Base-by-base conservation (phyloP, 176 grass and related monocot genomes). In the Oryza brachyantha region DNA sequence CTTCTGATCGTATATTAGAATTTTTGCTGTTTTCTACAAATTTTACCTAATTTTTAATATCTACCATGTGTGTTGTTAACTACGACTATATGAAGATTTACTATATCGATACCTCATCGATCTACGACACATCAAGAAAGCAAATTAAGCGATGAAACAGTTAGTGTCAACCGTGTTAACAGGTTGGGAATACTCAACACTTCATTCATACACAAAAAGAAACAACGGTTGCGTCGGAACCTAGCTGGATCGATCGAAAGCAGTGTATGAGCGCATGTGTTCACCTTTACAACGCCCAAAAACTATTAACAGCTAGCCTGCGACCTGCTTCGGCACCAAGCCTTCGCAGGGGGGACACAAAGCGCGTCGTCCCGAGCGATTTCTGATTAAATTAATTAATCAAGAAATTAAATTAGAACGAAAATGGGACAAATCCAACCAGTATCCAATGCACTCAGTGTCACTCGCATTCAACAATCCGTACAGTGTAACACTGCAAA, bases 281-380 rank as follows among this genome's bases (percentile, higher is more conserved):
- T 66, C 81, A 80, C 52, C 86, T 84, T 84, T 80, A 84, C 86
- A 88, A 43, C 77, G 64, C 81, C 39, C 39, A 19, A 80, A 84
- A 75, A n/a, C 63, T 74, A 78, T 35, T 29, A 1, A 43, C 45
- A 64, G 64, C 52, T 75, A 65, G 58, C 75, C 50, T 79, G 78
- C 32, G 39, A 35, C 58, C 64, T 75, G 70, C 81, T 84, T 84
- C 21, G 5, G 54, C 76, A 17, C 40, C 25, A 84, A 88, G 86
- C 14, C 70, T 88, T 54, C 10, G 29, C 70, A 80, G 62, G 86
- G n/a, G n/a, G 75, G 81, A 80, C 55, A 80, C 76, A 80, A 80
- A 88, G 86, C 81, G 35, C 86, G 81, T 80, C 28, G 64, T 59
- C 46, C 70, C 4, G 70, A 57, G 81, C 63, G 13, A 82, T 84